Percentiles rank a stretch among this genome's conserved stretches.
phyloP scores from a whole-genome alignment of 192 early-diverging fungal genomes.

The Coemansia sp. region DNA sequence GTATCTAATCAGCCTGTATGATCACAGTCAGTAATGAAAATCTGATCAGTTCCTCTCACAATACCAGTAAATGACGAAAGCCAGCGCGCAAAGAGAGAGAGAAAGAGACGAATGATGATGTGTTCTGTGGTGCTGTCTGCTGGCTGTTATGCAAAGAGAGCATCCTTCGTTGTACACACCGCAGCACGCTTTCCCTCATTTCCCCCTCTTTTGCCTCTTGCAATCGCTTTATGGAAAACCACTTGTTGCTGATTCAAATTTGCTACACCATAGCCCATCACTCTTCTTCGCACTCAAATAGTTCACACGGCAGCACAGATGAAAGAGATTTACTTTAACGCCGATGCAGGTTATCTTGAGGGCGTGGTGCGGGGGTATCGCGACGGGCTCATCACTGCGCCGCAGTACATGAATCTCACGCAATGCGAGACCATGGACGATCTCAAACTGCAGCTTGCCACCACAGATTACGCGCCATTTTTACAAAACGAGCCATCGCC shows the following conservation, averaged over 20 bases:
- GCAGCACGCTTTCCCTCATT: neutral
- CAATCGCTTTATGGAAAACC: neutral
- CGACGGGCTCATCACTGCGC: conserved; percentile 75
- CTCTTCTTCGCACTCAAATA: neutral
- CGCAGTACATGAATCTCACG: conserved; percentile 91
- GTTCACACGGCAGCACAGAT: conserved; percentile 13
- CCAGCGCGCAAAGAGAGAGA: too few species aligned
- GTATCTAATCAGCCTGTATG: too few species aligned
- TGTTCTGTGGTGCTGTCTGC: too few species aligned
- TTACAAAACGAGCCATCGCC: conserved; percentile 97
- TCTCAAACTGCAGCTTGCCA: conserved; percentile 89
- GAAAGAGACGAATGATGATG: too few species aligned
- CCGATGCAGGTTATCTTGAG: conserved; percentile 89
- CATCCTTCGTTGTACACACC: too few species aligned
- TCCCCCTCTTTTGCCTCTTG: neutral
- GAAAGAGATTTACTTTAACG: conserved; percentile 75
- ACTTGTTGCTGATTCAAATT: neutral
- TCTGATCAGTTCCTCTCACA: too few species aligned
- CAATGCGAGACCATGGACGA: conserved; percentile 99
- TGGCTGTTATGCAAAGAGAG: too few species aligned
- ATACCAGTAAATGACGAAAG: too few species aligned
- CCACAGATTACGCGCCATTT: conserved; percentile 94
- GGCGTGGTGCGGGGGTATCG: conserved; percentile 95
- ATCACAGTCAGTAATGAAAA: too few species aligned
- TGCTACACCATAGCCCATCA: neutral